A percentile compares a stretch with the other conserved stretches of the same genome.
Evolutionary conservation across 176 grass and related monocot genomes (phyloP).

Genomic region (Oryza rufipogon): DNA sequence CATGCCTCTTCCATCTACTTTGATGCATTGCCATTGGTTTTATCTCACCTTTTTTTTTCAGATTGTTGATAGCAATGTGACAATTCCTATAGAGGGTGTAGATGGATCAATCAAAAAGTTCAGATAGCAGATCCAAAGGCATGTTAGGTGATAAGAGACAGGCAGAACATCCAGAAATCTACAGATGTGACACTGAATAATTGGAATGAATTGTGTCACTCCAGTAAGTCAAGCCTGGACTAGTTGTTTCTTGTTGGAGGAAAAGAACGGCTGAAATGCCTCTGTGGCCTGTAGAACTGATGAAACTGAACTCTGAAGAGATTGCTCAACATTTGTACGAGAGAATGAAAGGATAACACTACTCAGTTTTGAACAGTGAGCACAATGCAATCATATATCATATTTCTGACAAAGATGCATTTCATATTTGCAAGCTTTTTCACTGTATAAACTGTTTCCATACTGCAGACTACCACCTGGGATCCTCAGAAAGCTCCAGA

Average conservation of each 20-base stretch:
- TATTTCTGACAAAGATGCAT: slow-evolving; percentile 26
- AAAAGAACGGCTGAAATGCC: slow-evolving; percentile 1
- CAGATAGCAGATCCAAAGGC: slow-evolving; percentile 27
- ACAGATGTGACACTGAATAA: slow-evolving; percentile 56
- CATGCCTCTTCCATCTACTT: slow-evolving; percentile 21
- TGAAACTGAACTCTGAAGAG: slow-evolving; percentile 3
- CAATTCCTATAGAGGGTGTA: slow-evolving; percentile 28
- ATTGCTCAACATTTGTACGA: background rate
- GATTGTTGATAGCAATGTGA: slow-evolving; percentile 45
- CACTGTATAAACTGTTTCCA: background rate
- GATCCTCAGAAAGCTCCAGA: background rate
- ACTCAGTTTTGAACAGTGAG: slow-evolving; percentile 15
- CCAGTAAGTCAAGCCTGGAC: slow-evolving; percentile 5
- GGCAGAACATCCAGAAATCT: slow-evolving; percentile 34
- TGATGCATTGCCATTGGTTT: slow-evolving; percentile 27
- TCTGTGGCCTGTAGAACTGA: slow-evolving; percentile 9
- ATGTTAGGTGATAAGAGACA: slow-evolving; percentile 22
- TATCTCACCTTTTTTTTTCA: slow-evolving; percentile 10
- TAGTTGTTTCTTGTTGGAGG: slow-evolving; percentile 11
- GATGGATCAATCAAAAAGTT: slow-evolving; percentile 27
- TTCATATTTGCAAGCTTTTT: background rate
- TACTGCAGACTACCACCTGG: background rate
- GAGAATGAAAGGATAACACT: background rate
- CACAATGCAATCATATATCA: slow-evolving; percentile 16
- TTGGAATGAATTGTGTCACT: slow-evolving; percentile 17